These are phyloP conservation scores for Carex scoparia DNA, from an alignment of 176 grass and related monocot species.

Conservation along the genomic window DNA sequence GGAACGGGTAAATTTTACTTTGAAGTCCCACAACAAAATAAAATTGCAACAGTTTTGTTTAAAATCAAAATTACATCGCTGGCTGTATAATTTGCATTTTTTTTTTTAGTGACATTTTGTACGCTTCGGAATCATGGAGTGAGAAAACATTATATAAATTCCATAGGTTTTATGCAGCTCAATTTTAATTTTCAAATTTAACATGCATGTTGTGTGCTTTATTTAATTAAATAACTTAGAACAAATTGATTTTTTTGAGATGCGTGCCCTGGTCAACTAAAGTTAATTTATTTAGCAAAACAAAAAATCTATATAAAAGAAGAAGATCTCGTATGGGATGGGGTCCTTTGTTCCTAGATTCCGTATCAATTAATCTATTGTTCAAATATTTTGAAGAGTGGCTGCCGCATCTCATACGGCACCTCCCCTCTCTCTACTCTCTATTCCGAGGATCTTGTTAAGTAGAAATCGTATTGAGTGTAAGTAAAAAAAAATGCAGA, in stretches of 20 bases:
- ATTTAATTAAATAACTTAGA: not conserved
- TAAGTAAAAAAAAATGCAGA: too few species aligned
- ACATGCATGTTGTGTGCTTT: not conserved
- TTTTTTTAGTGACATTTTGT: not conserved
- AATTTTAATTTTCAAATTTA: not conserved
- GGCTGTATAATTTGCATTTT: not conserved
- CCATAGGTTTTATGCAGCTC: not conserved
- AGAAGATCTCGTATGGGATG: not conserved
- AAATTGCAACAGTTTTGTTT: not conserved
- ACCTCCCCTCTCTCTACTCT: not conserved
- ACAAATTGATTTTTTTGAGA: not conserved
- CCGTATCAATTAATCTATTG: not conserved
- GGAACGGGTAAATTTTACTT: not conserved
- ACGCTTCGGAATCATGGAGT: not conserved
- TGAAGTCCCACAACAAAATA: not conserved
- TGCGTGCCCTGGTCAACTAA: not conserved
- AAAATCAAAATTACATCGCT: not conserved
- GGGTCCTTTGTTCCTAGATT: slow-evolving; percentile 1
- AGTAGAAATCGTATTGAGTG: too few species aligned
- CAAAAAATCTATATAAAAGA: not conserved
- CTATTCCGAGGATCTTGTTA: too few species aligned
- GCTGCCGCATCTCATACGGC: slow-evolving; percentile 2
- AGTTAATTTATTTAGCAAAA: not conserved
- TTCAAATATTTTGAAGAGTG: not conserved
- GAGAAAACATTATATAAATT: not conserved